Base-by-base conservation (phyloP, 1,139 yeast species). In the Yamadazyma sp. region DNA sequence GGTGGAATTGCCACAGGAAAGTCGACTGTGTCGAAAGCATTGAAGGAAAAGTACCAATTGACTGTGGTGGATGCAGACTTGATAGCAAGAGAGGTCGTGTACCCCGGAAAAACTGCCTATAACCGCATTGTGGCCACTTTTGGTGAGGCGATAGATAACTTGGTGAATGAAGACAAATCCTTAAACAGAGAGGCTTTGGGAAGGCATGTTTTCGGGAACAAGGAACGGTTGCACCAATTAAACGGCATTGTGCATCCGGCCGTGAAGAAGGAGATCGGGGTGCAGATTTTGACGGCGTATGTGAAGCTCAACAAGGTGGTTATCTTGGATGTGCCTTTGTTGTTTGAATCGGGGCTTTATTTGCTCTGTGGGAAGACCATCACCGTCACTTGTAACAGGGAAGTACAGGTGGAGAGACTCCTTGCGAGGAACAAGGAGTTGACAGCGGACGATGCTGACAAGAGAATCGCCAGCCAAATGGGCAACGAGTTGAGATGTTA, bases 1-100 rank as follows among this genome's bases (percentile, higher is more conserved):
- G 99, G 99, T 1, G 97, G 97, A 1, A 92, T 92, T 38, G 96
- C 97, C 8, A 77, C 94, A 4, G 99, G 99, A 1, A 94, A 94
- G 58, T 85, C 96, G 11, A 91, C 98, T 0, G 98, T 88, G 0
- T 87, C 97, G 0, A 59, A 65, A 14, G 61, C 75, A 22, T 64
- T 92, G 9, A 47, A 60, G 6, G 75, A 78, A 11, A 65, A 77
- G 17, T 74, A 83, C 49, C 55, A 66, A 2, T 46, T 87, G 15
- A 74, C 84, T 0, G 62, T 94, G 2, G 72, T 94, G 2, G 98
- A 94, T 64, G 98, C 98, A 1, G 99, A 94, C 58, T 58, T 77
- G 38, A 83, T 94, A 34, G 98, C 98, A 0, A 75, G 84, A 45
- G 80, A 88, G 48, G 87, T 91, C 11, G 96, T 91, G 4, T 77